Evolutionary conservation across 179 eudicot species (phyloP).

Genomic region (Sideroxylon spinosum): DNA sequence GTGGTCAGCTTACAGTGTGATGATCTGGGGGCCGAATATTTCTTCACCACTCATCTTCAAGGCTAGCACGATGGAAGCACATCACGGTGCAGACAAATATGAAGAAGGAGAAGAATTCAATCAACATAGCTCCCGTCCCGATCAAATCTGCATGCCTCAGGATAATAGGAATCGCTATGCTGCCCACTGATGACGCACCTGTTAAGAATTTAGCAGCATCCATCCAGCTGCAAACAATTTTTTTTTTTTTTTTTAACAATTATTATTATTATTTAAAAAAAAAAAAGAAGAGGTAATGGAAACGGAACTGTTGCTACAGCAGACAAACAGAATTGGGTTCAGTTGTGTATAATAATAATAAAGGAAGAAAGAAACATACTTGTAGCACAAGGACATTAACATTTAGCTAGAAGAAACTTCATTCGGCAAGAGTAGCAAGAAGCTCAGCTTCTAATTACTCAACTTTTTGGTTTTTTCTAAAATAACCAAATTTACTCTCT

Average conservation of each 20-base stretch:
- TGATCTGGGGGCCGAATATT: neutral
- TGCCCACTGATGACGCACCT: conserved; percentile 88
- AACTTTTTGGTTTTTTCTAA: too few relatives aligned
- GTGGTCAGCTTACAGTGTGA: neutral
- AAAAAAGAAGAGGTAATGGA: neutral
- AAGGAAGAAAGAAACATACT: too few relatives aligned
- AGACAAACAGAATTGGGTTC: neutral
- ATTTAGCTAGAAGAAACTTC: too few relatives aligned
- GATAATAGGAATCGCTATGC: conserved; percentile 84
- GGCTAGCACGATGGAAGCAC: conserved; percentile 86
- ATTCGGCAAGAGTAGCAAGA: too few relatives aligned
- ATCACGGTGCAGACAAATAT: conserved; percentile 74
- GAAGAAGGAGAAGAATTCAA: conserved; percentile 71
- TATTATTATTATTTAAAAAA: neutral
- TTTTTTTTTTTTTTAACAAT: too few relatives aligned
- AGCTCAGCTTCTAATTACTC: too few relatives aligned
- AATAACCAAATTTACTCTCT: too few relatives aligned
- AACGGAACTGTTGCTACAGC: neutral
- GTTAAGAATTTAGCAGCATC: conserved; percentile 93
- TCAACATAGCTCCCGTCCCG: conserved; percentile 73
- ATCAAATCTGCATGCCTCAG: conserved; percentile 75
- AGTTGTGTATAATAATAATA: too few relatives aligned
- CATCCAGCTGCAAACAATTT: conserved; percentile 60
- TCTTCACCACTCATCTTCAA: conserved; percentile 79
- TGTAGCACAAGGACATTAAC: too few relatives aligned